A percentile compares a stretch with the other conserved stretches of the same genome.
These are phyloP conservation scores for Penicillium cosmopolitanum DNA, from an alignment of 495 filamentous ascomycete species.

Conservation along the genomic window DNA sequence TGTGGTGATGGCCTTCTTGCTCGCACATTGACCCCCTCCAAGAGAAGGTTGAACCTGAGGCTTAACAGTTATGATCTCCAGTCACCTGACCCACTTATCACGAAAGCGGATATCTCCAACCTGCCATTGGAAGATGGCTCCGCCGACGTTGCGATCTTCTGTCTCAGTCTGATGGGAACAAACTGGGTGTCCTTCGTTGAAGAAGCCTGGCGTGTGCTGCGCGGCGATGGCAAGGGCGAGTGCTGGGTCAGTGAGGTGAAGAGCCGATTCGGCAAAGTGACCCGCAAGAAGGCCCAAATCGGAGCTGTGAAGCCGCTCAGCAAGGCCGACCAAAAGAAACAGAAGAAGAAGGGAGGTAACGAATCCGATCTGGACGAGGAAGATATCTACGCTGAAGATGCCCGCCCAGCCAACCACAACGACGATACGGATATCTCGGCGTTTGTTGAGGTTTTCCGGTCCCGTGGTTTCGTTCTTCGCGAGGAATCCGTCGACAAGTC, in stretches of 20 bases:
- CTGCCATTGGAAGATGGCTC: constrained; percentile 71
- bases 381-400: constrained; percentile 53
- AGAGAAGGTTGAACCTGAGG: constrained; percentile 67
- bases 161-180: constrained; percentile 95
- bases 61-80: constrained; percentile 71
- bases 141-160: constrained; percentile 89
- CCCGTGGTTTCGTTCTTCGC: constrained; percentile 75
- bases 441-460: constrained; percentile 80
- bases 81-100: constrained; percentile 69
- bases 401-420: constrained; percentile 33
- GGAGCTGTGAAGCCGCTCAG: constrained; percentile 67
- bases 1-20: constrained; percentile 80
- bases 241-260: constrained; percentile 98
- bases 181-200: constrained; percentile 97
- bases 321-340: constrained; percentile 56
- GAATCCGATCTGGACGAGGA: constrained; percentile 50
- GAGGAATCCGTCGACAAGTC: constrained; percentile 69
- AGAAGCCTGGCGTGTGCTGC: constrained; percentile 87
- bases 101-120: constrained; percentile 82
- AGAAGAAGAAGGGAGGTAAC: constrained; percentile 43
- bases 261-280: constrained; percentile 74
- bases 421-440: constrained; percentile 84
- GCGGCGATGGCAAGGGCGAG: constrained; percentile 81
- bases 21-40: constrained; percentile 54
- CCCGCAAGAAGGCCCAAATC: constrained; percentile 56